Evolutionary conservation across 441 rosid species (phyloP).

Genomic region (Populus hybrid): DNA sequence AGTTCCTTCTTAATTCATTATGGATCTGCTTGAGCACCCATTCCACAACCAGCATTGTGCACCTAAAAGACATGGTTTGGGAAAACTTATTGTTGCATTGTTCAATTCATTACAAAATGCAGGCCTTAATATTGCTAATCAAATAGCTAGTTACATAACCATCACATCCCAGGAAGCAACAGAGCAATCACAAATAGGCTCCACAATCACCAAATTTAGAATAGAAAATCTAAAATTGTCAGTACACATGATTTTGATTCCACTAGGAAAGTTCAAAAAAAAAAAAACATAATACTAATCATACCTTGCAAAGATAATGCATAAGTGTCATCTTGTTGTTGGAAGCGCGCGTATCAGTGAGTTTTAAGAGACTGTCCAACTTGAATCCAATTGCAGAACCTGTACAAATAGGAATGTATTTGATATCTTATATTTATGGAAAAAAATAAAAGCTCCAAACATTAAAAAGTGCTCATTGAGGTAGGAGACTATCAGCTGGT

Average conservation of each 20-base stretch:
- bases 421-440: conserved; percentile 14
- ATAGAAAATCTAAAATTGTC: neutral
- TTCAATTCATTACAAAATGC: neutral
- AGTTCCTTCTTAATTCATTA: neutral
- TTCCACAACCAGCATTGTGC: neutral
- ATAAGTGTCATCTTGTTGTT: conserved; percentile 94
- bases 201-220: neutral
- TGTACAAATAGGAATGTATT: conserved; percentile 31
- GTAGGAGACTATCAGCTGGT: neutral
- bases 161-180: neutral
- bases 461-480: neutral
- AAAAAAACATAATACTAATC: conserved; percentile 1
- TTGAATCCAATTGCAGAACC: conserved; percentile 99
- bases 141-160: neutral
- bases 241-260: neutral
- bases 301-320: conserved; percentile 99
- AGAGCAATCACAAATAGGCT: neutral
- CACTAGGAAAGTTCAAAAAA: neutral
- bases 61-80: neutral
- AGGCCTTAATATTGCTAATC: neutral
- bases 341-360: conserved; percentile 88
- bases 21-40: neutral
- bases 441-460: neutral
- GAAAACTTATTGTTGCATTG: neutral
- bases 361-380: conserved; percentile 94